Evolutionary conservation across 2,329 filamentous ascomycete genomes (phyloP).

Genomic region (Monosporascus sp.): DNA sequence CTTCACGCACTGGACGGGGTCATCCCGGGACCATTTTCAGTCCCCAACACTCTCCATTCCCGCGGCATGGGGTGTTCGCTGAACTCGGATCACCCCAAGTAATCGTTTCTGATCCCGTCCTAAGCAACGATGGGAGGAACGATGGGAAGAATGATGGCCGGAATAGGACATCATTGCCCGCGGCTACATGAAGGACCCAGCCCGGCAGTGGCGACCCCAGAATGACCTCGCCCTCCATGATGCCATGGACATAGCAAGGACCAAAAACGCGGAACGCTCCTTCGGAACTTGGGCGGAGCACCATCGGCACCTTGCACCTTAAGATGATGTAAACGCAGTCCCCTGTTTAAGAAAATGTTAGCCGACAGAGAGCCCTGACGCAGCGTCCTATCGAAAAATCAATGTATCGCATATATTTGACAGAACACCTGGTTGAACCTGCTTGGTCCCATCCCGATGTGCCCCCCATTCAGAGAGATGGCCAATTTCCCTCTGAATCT

Average conservation of each 20-base stretch:
- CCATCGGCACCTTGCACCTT: neutral
- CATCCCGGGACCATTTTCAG: neutral
- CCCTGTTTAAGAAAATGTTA: neutral
- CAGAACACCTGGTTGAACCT: neutral
- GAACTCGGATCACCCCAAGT: neutral
- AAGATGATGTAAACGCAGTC: neutral
- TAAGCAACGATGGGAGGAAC: neutral
- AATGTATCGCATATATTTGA: neutral
- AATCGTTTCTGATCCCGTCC: no score
- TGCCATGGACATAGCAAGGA: neutral
- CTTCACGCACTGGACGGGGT: neutral
- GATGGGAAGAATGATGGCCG: neutral
- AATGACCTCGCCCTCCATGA: neutral
- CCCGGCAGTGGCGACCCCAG: neutral
- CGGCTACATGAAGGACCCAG: neutral
- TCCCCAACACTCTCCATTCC: neutral
- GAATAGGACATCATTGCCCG: neutral
- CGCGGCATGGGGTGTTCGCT: no score
- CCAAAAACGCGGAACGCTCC: neutral
- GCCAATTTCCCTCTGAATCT: no score
- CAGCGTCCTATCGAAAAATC: no score
- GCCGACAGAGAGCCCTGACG: no score
- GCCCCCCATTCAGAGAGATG: no score
- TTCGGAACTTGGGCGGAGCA: neutral
- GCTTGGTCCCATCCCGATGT: no score